Evolutionary conservation across 192 early-diverging fungal genomes (phyloP), one percentile per base, ranked within the genome.

Genomic region (Coemansia umbellata): DNA sequence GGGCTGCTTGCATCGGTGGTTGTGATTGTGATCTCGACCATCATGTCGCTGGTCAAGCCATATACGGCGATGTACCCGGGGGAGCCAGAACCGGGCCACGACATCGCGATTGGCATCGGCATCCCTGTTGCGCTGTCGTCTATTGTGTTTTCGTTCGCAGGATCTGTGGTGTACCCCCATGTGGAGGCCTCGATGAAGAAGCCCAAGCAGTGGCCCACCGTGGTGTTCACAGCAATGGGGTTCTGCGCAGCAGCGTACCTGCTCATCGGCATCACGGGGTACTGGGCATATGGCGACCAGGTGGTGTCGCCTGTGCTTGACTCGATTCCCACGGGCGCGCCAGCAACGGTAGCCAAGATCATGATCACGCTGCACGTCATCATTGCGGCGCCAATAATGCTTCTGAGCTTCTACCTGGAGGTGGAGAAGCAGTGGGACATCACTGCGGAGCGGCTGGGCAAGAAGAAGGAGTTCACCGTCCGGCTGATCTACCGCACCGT

Each of bases 111-210:
- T 33, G 67, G 57, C 43, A 39, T 58, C 21, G 74, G 74, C 9
- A 51, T 90, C 19, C 87, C 87, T 1, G 61, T 82, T 7, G 83
- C 86, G 0, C 63, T 91, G 2, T 85, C 84, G 5, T 83, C 84
- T 4, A 85, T 91, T 54, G 70, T 81, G 14, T 91, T 88, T 55
- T 82, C 84, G n/a, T 91, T 78, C 41, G 64, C 81, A 28, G 90
- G 88, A 4, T 88, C 89, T 21, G 85, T 84, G 17, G 85, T 90
- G 8, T 92, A 90, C 43, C 84, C 90, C 2, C 86, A 92, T 50
- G 82, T 89, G 4, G 87, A 92, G 52, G 72, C 79, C 2, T 74
- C 81, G 36, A 90, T 92, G 90, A 70, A 58, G 30, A 62, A 85
- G 36, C 90, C 90, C 8, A 61, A 83, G 17, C 63, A 80, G 17